phyloP scores from a whole-genome alignment of 495 filamentous ascomycete genomes.

The Aspergillus sclerotiicarbonarius region DNA sequence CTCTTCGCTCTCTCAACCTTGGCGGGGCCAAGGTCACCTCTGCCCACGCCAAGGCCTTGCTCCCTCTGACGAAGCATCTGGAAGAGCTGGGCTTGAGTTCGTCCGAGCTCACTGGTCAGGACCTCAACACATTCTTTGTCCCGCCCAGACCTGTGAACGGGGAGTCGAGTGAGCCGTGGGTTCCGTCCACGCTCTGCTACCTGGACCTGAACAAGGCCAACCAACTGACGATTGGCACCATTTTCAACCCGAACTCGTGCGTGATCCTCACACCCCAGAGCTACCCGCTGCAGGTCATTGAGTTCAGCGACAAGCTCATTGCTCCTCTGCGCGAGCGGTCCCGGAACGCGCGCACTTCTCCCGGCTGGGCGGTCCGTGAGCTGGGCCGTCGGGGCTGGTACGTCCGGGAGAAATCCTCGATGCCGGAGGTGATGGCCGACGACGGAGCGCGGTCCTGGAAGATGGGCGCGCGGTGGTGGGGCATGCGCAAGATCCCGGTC shows the following conservation, averaged over 20 bases:
- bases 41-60: constrained; percentile 60
- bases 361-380: constrained; percentile 68
- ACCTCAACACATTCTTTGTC: constrained; percentile 57
- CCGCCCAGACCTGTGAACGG: constrained; percentile 24
- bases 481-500: constrained; percentile 82
- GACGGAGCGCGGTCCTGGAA: constrained; percentile 71
- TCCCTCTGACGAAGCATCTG: constrained; percentile 73
- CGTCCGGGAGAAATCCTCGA: constrained; percentile 51
- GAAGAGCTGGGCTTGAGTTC: constrained; percentile 75
- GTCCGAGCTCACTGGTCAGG: constrained; percentile 60
- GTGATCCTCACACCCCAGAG: constrained; percentile 59
- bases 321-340: constrained; percentile 54
- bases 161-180: constrained; percentile 44
- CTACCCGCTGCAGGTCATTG: constrained; percentile 75
- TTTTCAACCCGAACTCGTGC: constrained; percentile 58
- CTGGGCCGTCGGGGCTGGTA: constrained; percentile 70
- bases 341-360: constrained; percentile 47
- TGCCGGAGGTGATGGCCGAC: constrained; percentile 32
- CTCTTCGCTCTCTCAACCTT: constrained; percentile 72
- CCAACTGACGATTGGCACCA: constrained; percentile 57
- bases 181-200: constrained; percentile 68
- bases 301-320: constrained; percentile 71
- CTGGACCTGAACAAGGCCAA: constrained; percentile 65
- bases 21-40: constrained; percentile 70
- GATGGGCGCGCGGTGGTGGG: constrained; percentile 87